phyloP scores from a whole-genome alignment of 345 rosid species.

The Citrus sp. region DNA sequence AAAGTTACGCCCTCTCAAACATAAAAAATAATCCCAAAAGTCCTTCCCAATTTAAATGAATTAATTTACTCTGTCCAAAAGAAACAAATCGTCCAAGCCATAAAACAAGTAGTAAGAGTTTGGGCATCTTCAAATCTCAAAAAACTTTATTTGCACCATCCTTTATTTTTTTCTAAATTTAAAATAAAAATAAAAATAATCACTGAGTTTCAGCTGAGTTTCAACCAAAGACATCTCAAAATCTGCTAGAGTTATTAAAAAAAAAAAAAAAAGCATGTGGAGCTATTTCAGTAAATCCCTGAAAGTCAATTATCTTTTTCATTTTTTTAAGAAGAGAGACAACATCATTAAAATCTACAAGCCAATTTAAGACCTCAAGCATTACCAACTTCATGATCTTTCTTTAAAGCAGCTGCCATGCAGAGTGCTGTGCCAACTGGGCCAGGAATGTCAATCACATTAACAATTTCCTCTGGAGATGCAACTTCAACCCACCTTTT shows the following conservation, averaged over 20 bases:
- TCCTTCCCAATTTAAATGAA: background rate
- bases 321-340: background rate
- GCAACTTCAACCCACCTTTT: constrained; percentile 94
- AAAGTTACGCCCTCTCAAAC: background rate
- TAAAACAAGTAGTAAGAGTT: background rate
- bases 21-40: background rate
- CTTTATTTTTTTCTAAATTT: background rate
- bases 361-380: constrained; percentile 15
- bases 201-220: background rate
- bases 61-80: background rate
- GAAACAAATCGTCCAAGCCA: background rate
- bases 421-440: constrained; percentile 89
- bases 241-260: background rate
- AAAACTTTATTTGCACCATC: background rate
- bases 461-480: constrained; percentile 56
- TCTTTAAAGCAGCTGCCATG: constrained; percentile 84
- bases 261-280: background rate
- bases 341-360: background rate
- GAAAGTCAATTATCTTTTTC: background rate
- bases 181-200: background rate
- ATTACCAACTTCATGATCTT: constrained; percentile 93
- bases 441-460: constrained; percentile 73
- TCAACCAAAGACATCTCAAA: background rate
- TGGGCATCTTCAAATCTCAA: background rate
- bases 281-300: background rate